phyloP scores from a whole-genome alignment of 805 yeast genomes.

The Hanseniaspora pseudoguilliermondii region DNA sequence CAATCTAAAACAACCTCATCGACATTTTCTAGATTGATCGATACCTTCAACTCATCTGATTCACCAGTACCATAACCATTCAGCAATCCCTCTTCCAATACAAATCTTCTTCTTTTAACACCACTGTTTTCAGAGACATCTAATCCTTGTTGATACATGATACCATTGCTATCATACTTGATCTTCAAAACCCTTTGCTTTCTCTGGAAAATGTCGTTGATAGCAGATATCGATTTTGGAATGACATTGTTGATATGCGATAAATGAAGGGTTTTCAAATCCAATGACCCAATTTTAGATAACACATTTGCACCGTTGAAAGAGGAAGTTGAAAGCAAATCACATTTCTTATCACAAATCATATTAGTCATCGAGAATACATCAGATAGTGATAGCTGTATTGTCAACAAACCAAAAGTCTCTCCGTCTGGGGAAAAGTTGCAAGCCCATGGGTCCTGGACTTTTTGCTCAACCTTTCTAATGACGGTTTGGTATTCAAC shows the following conservation, averaged over 20 bases:
- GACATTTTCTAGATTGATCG: constrained; percentile 3
- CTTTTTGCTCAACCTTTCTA: constrained; percentile 27
- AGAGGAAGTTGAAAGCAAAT: not conserved
- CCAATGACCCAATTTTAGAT: not conserved
- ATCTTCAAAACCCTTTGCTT: not conserved
- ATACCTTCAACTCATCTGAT: not conserved
- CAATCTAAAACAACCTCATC: not conserved
- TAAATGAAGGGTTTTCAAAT: constrained; percentile 6
- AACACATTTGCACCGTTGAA: not conserved
- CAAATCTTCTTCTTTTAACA: constrained; percentile 11
- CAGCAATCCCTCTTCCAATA: not conserved
- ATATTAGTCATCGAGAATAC: not conserved
- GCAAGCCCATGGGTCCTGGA: constrained; percentile 45
- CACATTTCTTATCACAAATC: not conserved
- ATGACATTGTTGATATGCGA: not conserved
- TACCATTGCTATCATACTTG: not conserved
- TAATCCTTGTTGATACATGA: constrained; percentile 10
- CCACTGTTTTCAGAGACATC: constrained; percentile 1
- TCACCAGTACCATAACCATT: not conserved
- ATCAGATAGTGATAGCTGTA: not conserved
- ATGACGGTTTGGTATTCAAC: constrained; percentile 37
- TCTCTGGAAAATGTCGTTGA: not conserved
- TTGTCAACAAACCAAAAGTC: constrained; percentile 70
- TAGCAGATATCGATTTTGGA: constrained; percentile 13
- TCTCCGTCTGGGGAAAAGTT: constrained; percentile 66